Conservation (phyloP, 139 green algal genomes). For the Diplosphaera chodatii region DNA sequence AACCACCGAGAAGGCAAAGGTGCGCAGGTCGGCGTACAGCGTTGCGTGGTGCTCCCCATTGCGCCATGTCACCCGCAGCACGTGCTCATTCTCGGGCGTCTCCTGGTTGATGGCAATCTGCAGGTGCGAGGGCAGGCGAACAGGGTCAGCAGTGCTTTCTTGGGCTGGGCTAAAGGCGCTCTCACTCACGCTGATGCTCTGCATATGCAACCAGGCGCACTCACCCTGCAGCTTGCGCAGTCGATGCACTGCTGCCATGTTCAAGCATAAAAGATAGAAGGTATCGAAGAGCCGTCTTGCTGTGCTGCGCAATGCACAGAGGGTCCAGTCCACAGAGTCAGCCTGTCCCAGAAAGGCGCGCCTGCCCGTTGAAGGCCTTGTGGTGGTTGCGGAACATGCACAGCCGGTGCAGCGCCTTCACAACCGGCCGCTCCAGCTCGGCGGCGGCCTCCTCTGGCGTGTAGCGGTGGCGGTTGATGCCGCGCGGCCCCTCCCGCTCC, state of each 20-base stretch:
- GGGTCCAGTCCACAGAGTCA: too few species aligned
- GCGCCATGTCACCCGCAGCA: conserved; percentile 16
- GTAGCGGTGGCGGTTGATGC: conserved; percentile 46
- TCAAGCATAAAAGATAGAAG: too few species aligned
- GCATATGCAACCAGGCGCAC: too few species aligned
- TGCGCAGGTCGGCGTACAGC: conserved; percentile 8
- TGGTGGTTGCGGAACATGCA: conserved; percentile 43
- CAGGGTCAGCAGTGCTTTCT: too few species aligned
- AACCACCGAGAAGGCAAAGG: conserved; percentile 8
- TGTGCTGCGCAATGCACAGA: too few species aligned
- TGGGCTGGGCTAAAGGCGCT: too few species aligned
- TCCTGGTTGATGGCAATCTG: neutral
- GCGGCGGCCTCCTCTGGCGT: conserved; percentile 28
- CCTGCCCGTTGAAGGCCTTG: conserved; percentile 36
- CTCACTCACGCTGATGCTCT: too few species aligned
- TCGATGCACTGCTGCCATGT: too few species aligned
- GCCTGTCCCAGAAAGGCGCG: too few species aligned
- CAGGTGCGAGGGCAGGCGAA: too few species aligned
- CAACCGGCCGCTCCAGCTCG: conserved; percentile 36
- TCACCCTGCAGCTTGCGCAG: too few species aligned
- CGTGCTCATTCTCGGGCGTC: neutral
- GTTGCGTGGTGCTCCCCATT: conserved; percentile 16
- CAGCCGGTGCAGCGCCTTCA: conserved; percentile 47
- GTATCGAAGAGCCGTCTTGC: too few species aligned
- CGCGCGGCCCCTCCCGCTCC: conserved; percentile 6